Evolutionary conservation across 1,284 basidiomycete species (phyloP).

Genomic region (Gymnopus androsaceus): DNA sequence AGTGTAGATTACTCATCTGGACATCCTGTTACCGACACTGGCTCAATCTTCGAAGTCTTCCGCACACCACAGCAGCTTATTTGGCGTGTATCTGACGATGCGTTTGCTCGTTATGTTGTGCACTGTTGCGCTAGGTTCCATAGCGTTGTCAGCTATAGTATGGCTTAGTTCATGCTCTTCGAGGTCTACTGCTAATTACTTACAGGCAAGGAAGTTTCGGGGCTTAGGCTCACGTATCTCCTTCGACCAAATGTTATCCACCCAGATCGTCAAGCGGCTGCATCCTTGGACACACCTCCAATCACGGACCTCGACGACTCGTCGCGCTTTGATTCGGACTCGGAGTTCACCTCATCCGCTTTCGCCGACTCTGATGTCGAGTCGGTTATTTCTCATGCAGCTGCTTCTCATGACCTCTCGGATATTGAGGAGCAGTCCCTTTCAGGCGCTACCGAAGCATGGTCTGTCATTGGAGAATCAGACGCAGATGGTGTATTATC

Average conservation of each 20-base stretch:
- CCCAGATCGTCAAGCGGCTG: slow-evolving; percentile 48
- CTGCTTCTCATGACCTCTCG: slow-evolving; percentile 24
- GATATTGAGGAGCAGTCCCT: slow-evolving; percentile 35
- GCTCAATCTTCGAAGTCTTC: slow-evolving; percentile 61
- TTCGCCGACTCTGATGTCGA: slow-evolving; percentile 49
- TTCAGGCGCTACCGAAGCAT: slow-evolving; percentile 25
- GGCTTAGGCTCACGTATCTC: slow-evolving; percentile 70
- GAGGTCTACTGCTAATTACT: not conserved
- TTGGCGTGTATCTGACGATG: slow-evolving; percentile 68
- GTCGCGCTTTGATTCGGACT: slow-evolving; percentile 51
- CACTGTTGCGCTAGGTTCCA: slow-evolving; percentile 81
- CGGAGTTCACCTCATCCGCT: slow-evolving; percentile 41
- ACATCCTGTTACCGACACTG: slow-evolving; percentile 50
- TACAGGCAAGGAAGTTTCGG: slow-evolving; percentile 67
- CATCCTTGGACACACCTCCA: slow-evolving; percentile 67
- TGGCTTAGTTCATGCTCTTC: slow-evolving; percentile 31
- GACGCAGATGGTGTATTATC: slow-evolving; percentile 39
- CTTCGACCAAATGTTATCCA: slow-evolving; percentile 73
- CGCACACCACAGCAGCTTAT: slow-evolving; percentile 67
- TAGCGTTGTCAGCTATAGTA: slow-evolving; percentile 78
- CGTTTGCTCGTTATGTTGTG: slow-evolving; percentile 75
- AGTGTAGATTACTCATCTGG: slow-evolving; percentile 37
- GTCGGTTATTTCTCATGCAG: slow-evolving; percentile 22
- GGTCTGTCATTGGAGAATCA: slow-evolving; percentile 36
- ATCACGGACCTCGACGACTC: slow-evolving; percentile 65